Evolutionary conservation across 2,329 filamentous ascomycete species (phyloP), one percentile per base, ranked within the genome.

Genomic region (Corinectria fuckeliana): DNA sequence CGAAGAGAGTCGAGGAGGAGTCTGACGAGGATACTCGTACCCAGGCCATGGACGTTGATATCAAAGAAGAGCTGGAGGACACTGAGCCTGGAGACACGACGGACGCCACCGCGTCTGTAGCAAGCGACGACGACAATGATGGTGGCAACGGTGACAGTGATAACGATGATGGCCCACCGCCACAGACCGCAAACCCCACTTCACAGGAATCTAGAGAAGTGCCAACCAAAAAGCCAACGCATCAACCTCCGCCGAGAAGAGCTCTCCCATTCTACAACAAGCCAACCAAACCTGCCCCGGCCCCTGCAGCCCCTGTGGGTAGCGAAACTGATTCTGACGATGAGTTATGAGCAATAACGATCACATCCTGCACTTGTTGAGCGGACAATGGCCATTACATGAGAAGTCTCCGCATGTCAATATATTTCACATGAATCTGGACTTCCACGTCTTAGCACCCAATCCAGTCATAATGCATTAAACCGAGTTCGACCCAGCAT

Each of bases 321-420:
- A 81, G 79, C 47, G 83, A 85, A 53, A 83, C 82, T 0, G 82
- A 82, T n/a, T 84, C 82, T 1, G 84, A 85, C 60, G 84, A 86
- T 65, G 84, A 87, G 67, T 64, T 86, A 57, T 86, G 69, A 78
- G 48, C 23, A 44, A 59, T 14, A 48, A 59, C 3, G 62, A 25
- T 41, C 13, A 30, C 30, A 42, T 34, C 13, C 62, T 52, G 48
- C 45, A 34, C 30, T 8, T 9, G 14, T 50, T 50, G 7, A 42
- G 34, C 25, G n/a, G 25, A 9, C 25, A 45, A 28, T 28, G 9
- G 10, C 28, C 42, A 36, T 36, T 30, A 26, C 28, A 36, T n/a
- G 16, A 47, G 16, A 32, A 51, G n/a, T 11, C 10, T 45, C n/a
- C 16, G 20, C 20, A 38, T 28, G 42, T 18, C 21, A 49, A 50